Conservation (phyloP, 371 early-diverging fungal genomes). For the Mucor plumbeus region DNA sequence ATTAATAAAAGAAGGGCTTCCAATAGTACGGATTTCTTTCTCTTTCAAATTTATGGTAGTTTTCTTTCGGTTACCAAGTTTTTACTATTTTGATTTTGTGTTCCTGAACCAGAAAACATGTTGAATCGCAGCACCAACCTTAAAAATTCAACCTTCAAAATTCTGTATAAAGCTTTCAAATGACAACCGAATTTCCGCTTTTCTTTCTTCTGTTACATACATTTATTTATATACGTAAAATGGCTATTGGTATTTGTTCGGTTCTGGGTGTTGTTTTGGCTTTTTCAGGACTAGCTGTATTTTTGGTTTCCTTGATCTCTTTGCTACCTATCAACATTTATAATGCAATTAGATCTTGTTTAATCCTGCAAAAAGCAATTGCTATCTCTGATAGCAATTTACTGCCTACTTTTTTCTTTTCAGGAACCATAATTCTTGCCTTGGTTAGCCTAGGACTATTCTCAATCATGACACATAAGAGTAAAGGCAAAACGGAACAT, state of each 20-base stretch:
- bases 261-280: conserved; percentile 13
- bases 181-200: conserved; percentile 9
- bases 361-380: conserved; percentile 3
- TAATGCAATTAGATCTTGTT: conserved; percentile 13
- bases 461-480: not conserved
- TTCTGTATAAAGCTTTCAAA: not conserved
- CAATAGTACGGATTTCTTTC: no score
- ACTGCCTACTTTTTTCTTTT: conserved; percentile 9
- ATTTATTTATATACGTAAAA: not conserved
- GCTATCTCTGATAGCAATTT: not conserved
- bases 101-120: not conserved
- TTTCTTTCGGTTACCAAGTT: not conserved
- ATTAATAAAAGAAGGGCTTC: no score
- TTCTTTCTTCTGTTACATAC: conserved; percentile 1
- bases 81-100: not conserved
- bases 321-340: conserved; percentile 14
- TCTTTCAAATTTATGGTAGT: no score
- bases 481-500: conserved; percentile 9
- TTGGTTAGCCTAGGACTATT: conserved; percentile 7
- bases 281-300: conserved; percentile 10
- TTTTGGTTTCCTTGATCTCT: conserved; percentile 10
- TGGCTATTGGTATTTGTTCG: conserved; percentile 10
- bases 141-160: not conserved
- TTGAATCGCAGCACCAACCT: conserved; percentile 5
- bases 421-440: not conserved